Base-by-base conservation (phyloP, 2,329 filamentous ascomycete genomes). In the Trichoderma pleuroti region DNA sequence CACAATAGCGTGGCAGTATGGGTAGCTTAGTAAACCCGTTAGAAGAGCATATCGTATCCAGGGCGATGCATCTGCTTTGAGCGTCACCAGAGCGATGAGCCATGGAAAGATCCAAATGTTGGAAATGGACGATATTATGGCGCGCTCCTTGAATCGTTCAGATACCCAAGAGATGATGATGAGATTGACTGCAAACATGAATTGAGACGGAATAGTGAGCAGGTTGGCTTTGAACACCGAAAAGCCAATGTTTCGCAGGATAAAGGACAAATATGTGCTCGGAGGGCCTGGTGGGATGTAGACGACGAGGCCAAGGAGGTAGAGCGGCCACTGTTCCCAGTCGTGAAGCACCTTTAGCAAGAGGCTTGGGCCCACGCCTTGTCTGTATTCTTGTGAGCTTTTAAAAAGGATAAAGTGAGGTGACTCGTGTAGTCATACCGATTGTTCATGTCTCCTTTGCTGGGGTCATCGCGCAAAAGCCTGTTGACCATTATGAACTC, bases 401-500 rank as follows among this genome's bases (percentile, higher is more conserved):
- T 2, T 9, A 24, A 9, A 28, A 10, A 11, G 28, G 21, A 4
- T 3, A 6, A 10, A 11, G 30, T 24, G 1, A 2, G 11, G 7
- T 2, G 21, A 1, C n/a, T 7, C 2, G 12, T 4, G 1, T 4
- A 0, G 14, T 52, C 74, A 21, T 77, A 78, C 7, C 87, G 83
- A 70, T 88, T 89, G 75, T 88, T 85, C 85, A 90, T 88, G 63
- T 84, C 83, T 46, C 73, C 73, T 60, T 78, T 87, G 21, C 82
- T 82, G 0, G 87, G 87, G 69, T 89, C 88, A 59, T 90, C 88
- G 3, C 88, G 84, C 12, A 82, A 75, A 2, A 83, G 76, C 0
- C 89, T 82, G 70, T 89, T 90, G n/a, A 89, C 86, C 21, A 89
- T 82, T 66, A 89, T 89, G 42, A 80, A 78, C 71, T 87, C 84